Evolutionary conservation across 129 eudicot genomes (phyloP), one percentile per base, ranked within the genome.

Genomic region (Calendula officinalis): DNA sequence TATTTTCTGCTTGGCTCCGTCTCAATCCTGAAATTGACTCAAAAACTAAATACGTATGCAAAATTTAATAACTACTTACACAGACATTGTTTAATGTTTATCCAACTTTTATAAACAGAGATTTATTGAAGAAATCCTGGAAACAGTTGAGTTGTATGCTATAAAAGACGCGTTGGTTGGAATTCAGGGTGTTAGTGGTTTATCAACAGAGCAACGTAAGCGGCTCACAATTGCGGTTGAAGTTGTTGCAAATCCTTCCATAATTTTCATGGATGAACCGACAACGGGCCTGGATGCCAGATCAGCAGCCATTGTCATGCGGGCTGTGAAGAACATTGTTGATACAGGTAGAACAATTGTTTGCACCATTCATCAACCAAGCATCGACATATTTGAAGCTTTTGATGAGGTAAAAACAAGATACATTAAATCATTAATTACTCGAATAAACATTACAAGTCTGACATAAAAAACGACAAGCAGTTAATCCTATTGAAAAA

Each of bases 1-100:
- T 78, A 39, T 90, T 86, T 65, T 90, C 97, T 41, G 97, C 97
- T 55, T 90, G 95, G 88, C 88, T 90, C 4, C 91, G 97, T 40
- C 97, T 90, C 77, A 75, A 87, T 72, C 80, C 87, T 8, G 59
- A 72, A 7, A 86, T 90, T 55, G 95, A 81, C 66, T 64, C 81
- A 54, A 75, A 79, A 70, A 74, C 86, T 2, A 90, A 81, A 83
- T 58, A 22, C 8, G 97, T 90, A 89, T 15, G 60, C 32, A 2
- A 46, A 2, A 43, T 4, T 42, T 48, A 14, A 22, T 30, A 51
- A 3, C 5, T 60, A 22, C 22, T 12, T 40, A 39, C 34, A 43
- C 1, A 34, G 27, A 41, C 52, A 52, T 30, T 46, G 11, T 3
- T 50, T 52, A 52, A 14, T 46, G 11, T 3, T 50, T 52, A 11